Percentiles rank a stretch among this genome's conserved stretches.
Evolutionary conservation across 1,284 basidiomycete species (phyloP).

Genomic region (Tilletiaria anomala): DNA sequence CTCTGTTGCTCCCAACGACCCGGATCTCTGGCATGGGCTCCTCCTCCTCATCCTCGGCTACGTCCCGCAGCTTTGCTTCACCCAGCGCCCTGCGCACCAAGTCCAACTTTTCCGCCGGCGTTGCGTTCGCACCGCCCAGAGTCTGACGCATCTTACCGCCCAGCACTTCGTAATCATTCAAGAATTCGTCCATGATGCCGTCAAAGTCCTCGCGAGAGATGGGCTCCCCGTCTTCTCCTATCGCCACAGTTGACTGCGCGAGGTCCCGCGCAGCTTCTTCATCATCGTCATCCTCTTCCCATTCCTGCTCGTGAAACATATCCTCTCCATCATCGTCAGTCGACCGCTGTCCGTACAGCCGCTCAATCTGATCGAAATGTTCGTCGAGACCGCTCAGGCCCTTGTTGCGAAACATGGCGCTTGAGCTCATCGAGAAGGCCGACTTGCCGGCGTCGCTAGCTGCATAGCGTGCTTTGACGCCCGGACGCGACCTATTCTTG

Average conservation of each 20-base stretch:
- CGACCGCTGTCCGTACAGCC: neutral
- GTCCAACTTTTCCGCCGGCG: slow-evolving; percentile 55
- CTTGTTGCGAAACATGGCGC: slow-evolving; percentile 85
- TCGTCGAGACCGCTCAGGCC: slow-evolving; percentile 78
- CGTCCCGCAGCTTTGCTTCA: slow-evolving; percentile 13
- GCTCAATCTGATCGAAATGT: slow-evolving; percentile 59
- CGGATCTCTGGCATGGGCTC: slow-evolving; percentile 41
- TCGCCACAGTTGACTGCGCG: slow-evolving; percentile 37
- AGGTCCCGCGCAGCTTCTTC: slow-evolving; percentile 39
- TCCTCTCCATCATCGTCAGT: slow-evolving; percentile 43
- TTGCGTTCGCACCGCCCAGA: slow-evolving; percentile 22
- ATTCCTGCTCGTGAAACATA: slow-evolving; percentile 57
- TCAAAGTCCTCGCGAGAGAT: slow-evolving; percentile 58
- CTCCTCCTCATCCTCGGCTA: slow-evolving; percentile 42
- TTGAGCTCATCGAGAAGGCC: slow-evolving; percentile 62
- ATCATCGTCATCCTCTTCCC: slow-evolving; percentile 52
- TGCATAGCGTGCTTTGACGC: slow-evolving; percentile 27
- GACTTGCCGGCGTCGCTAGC: slow-evolving; percentile 6
- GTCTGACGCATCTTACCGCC: slow-evolving; percentile 60
- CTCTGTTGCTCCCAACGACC: slow-evolving; percentile 9
- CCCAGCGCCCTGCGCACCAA: slow-evolving; percentile 28
- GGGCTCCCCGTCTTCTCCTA: slow-evolving; percentile 44
- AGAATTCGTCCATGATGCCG: slow-evolving; percentile 80
- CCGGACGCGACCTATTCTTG: slow-evolving; percentile 20
- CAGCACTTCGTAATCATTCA: slow-evolving; percentile 82